Evolutionary conservation across 768 basidiomycete genomes (phyloP), one percentile per base, ranked within the genome.

Genomic region (Roridomyces roridus): DNA sequence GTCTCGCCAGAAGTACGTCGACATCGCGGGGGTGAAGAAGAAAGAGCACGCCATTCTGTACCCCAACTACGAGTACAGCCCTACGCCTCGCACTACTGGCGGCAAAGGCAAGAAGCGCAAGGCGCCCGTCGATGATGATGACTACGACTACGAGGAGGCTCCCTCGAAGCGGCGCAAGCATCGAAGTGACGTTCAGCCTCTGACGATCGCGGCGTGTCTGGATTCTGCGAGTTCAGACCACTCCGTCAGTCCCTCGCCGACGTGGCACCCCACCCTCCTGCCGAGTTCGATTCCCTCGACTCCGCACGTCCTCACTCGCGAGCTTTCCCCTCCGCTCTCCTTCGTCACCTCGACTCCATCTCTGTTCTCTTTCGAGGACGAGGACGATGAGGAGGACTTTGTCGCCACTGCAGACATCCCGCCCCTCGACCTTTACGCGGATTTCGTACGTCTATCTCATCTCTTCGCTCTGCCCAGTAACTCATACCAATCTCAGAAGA

Each of bases 11-110:
- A 34, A 49, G 26, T 58, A 55, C 50, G 45, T 40, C 29, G 41
- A 44, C 4, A 25, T 51, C 10, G 58, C 58, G 0, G 10, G 24
- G 23, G 47, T 50, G 48, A 54, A 55, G 48, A 59, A 54, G 52
- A 34, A 9, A n/a, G 64, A 71, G 35, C 86, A 88, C 59, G 71
- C 71, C 11, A 52, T 73, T 49, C 66, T 74, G 46, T 77, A 85
- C 57, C 87, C 86, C 0, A 73, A 77, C 46, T 87, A 88, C 72
- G 80, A 77, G 62, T 87, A 85, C 60, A 66, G 77, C 11, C 85
- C 87, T n/a, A 67, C 67, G 17, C 43, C 46, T 21, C 63, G 65
- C 8, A 3, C 43, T 24, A n/a, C 43, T 23, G 56, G 53, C 21
- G 47, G 67, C 44, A 68, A 66, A 41, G 51, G 65, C 15, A 55